These are phyloP conservation scores for Suaeda aralocaspica DNA, from an alignment of 148 eudicot species.

Conservation along the genomic window DNA sequence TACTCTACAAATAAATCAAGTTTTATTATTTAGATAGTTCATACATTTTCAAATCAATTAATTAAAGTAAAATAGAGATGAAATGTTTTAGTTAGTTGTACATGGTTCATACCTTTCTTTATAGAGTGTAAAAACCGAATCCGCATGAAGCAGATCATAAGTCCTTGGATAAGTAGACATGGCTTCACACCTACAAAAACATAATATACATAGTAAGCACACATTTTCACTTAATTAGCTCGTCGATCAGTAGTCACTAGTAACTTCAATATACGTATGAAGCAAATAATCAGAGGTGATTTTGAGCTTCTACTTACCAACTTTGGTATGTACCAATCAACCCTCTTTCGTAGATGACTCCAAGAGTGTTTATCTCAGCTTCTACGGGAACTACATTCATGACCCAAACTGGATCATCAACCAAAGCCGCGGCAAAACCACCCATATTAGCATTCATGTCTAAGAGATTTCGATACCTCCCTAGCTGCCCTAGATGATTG, in stretches of 20 bases:
- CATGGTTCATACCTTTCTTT: conserved; percentile 35
- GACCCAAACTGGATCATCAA: conserved; percentile 70
- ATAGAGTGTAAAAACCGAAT: conserved; percentile 61
- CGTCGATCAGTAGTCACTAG: too few species aligned
- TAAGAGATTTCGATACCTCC: conserved; percentile 68
- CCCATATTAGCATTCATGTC: conserved; percentile 85
- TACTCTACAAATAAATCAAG: too few species aligned
- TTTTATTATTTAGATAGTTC: too few species aligned
- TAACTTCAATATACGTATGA: too few species aligned
- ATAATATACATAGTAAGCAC: not conserved
- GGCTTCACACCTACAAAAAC: conserved; percentile 63
- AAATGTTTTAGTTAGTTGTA: too few species aligned
- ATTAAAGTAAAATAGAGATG: too few species aligned
- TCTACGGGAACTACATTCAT: conserved; percentile 82
- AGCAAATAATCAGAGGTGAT: too few species aligned
- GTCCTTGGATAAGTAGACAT: conserved; percentile 85
- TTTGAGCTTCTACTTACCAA: conserved; percentile 55
- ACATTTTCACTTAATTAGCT: not conserved
- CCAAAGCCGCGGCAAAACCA: conserved; percentile 79
- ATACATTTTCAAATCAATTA: too few species aligned
- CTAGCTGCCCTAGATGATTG: conserved; percentile 52
- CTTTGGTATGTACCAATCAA: conserved; percentile 80
- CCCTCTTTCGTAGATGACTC: conserved; percentile 70
- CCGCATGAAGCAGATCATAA: conserved; percentile 65
- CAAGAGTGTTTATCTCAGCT: conserved; percentile 72